phyloP scores from a whole-genome alignment of 805 yeast species.

The Ogataea trehaloabstinens region DNA sequence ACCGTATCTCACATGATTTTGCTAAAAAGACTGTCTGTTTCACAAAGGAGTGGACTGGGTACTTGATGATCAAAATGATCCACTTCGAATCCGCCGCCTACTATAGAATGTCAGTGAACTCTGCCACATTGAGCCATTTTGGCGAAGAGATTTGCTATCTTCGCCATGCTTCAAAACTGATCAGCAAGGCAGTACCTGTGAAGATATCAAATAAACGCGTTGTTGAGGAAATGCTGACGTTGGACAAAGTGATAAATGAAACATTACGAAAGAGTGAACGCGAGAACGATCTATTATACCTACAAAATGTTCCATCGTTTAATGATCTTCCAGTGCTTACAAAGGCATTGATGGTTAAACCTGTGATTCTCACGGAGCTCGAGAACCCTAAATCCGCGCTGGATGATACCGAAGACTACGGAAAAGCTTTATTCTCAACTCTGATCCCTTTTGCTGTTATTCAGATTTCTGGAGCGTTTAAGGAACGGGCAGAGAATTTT shows the following conservation, averaged over 20 bases:
- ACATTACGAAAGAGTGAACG: slow-evolving; percentile 57
- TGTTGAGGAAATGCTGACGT: slow-evolving; percentile 50
- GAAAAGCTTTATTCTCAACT: slow-evolving; percentile 47
- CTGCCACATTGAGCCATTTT: slow-evolving; percentile 49
- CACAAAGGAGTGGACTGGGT: slow-evolving; percentile 59
- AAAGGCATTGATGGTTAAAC: slow-evolving; percentile 56
- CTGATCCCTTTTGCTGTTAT: slow-evolving; percentile 66
- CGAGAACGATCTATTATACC: slow-evolving; percentile 79
- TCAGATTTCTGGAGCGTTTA: slow-evolving; percentile 64
- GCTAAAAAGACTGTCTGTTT: slow-evolving; percentile 39
- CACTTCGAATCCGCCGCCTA: slow-evolving; percentile 75
- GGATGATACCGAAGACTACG: slow-evolving; percentile 17
- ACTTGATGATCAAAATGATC: slow-evolving; percentile 51
- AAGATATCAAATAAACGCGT: slow-evolving; percentile 44
- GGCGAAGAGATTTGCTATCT: slow-evolving; percentile 73
- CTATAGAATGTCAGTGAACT: slow-evolving; percentile 55
- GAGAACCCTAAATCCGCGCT: slow-evolving; percentile 34
- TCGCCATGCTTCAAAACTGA: slow-evolving; percentile 38
- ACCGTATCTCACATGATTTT: slow-evolving; percentile 42
- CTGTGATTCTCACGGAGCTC: slow-evolving; percentile 34
- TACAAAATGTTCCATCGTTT: slow-evolving; percentile 57
- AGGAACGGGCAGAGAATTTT: slow-evolving; percentile 60
- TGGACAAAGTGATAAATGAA: slow-evolving; percentile 43
- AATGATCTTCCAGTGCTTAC: slow-evolving; percentile 40
- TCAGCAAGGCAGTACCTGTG: slow-evolving; percentile 39